These are phyloP conservation scores for Mucor mucedo DNA, from an alignment of 371 early-diverging fungal genomes.

Conservation along the genomic window DNA sequence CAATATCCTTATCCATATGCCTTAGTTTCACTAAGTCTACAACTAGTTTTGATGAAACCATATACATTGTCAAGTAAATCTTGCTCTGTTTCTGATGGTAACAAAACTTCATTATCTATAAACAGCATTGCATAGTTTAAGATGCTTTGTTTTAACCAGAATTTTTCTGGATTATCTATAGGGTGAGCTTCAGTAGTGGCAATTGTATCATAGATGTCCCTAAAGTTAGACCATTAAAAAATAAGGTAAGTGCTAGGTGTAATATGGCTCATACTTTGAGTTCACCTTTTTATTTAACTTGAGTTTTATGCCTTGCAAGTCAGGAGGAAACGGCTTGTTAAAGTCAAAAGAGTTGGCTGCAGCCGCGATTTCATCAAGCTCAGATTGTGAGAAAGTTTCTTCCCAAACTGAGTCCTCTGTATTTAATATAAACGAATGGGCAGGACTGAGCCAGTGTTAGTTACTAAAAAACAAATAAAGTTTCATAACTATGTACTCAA, in stretches of 20 bases:
- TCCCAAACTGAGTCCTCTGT: slow-evolving; percentile 5
- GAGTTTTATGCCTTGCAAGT: slow-evolving; percentile 8
- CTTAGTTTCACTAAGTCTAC: slow-evolving; percentile 8
- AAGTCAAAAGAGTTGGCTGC: not conserved
- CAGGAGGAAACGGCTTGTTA: slow-evolving; percentile 12
- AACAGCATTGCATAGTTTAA: slow-evolving; percentile 10
- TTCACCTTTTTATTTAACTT: slow-evolving; percentile 15
- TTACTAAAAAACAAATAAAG: slow-evolving; percentile 3
- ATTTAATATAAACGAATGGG: slow-evolving; percentile 14
- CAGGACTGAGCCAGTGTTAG: slow-evolving; percentile 11
- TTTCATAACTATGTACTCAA: slow-evolving; percentile 2
- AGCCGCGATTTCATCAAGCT: slow-evolving; percentile 11
- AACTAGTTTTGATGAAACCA: slow-evolving; percentile 8
- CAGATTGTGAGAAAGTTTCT: slow-evolving; percentile 5
- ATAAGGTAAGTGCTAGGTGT: slow-evolving; percentile 2
- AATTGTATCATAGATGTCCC: slow-evolving; percentile 13
- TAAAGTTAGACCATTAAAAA: slow-evolving; percentile 6
- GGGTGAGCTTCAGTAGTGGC: slow-evolving; percentile 5
- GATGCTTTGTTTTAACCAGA: slow-evolving; percentile 21
- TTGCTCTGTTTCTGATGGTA: slow-evolving; percentile 1
- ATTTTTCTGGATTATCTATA: slow-evolving; percentile 4
- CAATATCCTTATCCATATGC: slow-evolving; percentile 8
- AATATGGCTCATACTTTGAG: not conserved
- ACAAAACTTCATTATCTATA: not conserved
- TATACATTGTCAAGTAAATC: slow-evolving; percentile 14